phyloP scores from a whole-genome alignment of 352 stramenopile species.

The Saprolegnia parasitica region DNA sequence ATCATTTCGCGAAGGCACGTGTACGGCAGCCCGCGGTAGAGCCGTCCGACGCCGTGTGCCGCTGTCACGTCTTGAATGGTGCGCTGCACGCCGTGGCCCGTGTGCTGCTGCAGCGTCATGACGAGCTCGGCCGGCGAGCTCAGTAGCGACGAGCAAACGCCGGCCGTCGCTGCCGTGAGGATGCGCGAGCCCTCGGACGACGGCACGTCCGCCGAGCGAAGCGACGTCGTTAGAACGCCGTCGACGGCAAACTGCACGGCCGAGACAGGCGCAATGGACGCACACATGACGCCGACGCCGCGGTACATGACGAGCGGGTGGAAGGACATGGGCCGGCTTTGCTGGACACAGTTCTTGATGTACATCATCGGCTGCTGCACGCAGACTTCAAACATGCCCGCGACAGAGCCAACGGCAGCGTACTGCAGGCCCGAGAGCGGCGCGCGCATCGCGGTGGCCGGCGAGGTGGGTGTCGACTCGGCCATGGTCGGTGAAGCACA shows the following conservation, averaged over 20 bases:
- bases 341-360: slow-evolving; percentile 82
- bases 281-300: slow-evolving; percentile 69
- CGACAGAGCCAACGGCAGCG: slow-evolving; percentile 63
- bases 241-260: slow-evolving; percentile 79
- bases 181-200: slow-evolving; percentile 34
- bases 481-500: not conserved
- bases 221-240: slow-evolving; percentile 39
- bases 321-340: slow-evolving; percentile 63
- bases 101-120: slow-evolving; percentile 86
- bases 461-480: not conserved
- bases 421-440: slow-evolving; percentile 73
- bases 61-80: slow-evolving; percentile 56
- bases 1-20: slow-evolving; percentile 62
- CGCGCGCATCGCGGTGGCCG: slow-evolving; percentile 35
- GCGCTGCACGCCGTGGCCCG: slow-evolving; percentile 53
- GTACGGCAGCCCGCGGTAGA: slow-evolving; percentile 57
- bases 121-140: slow-evolving; percentile 72
- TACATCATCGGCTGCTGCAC: slow-evolving; percentile 78
- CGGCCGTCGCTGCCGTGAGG: slow-evolving; percentile 51
- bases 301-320: slow-evolving; percentile 60
- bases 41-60: slow-evolving; percentile 42
- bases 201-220: slow-evolving; percentile 30
- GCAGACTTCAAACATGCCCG: slow-evolving; percentile 80
- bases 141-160: slow-evolving; percentile 55
- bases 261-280: slow-evolving; percentile 75